phyloP scores from a whole-genome alignment of 345 rosid species.

The Noccaea caerulescens region DNA sequence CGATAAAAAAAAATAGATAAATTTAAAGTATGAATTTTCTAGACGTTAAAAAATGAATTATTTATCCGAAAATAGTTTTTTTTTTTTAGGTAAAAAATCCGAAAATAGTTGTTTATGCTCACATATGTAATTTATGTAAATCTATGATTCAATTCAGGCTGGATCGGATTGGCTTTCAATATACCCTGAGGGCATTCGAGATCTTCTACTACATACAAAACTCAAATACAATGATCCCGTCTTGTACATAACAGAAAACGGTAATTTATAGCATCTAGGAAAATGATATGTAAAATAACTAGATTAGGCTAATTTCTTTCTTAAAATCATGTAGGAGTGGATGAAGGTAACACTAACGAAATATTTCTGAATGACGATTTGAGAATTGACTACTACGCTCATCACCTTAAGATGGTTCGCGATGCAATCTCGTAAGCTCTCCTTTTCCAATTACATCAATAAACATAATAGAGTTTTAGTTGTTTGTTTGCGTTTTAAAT shows the following conservation, averaged over 20 bases:
- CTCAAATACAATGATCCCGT: constrained; percentile 50
- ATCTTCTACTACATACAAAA: constrained; percentile 50
- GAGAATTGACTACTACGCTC: constrained; percentile 45
- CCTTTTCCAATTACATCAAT: neutral
- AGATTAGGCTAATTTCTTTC: neutral
- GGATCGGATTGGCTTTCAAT: constrained; percentile 49
- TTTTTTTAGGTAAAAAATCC: no score
- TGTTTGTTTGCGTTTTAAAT: neutral
- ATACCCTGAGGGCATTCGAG: constrained; percentile 58
- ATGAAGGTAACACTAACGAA: constrained; percentile 36
- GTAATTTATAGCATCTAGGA: constrained; percentile 33
- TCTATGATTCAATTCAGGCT: constrained; percentile 30
- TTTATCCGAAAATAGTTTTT: no score
- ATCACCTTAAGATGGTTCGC: constrained; percentile 45
- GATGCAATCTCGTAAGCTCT: constrained; percentile 45
- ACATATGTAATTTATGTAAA: neutral
- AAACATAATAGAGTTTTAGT: neutral
- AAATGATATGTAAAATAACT: constrained; percentile 2
- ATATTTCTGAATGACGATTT: constrained; percentile 34
- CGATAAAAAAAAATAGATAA: no score
- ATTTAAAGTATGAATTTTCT: neutral
- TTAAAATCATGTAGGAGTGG: constrained; percentile 36
- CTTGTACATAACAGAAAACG: constrained; percentile 62
- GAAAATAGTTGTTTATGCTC: neutral
- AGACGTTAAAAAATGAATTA: neutral